A percentile compares a stretch with the other conserved stretches of the same genome.
phyloP scores from a whole-genome alignment of 257 asterid genomes.

The Gynochthodes officinalis region DNA sequence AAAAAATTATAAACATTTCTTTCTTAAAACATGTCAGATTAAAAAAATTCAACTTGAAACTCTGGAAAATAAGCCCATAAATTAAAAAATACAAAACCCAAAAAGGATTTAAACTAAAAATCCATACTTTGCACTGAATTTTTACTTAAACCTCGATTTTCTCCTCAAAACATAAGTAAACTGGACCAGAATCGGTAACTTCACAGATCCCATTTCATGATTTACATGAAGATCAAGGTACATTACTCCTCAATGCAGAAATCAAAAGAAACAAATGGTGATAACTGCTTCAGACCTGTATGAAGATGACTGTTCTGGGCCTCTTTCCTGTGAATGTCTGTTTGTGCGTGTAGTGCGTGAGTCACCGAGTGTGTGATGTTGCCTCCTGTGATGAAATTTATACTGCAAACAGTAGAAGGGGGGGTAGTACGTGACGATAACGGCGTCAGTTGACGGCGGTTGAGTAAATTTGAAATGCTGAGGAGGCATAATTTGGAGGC shows the following conservation, averaged over 20 bases:
- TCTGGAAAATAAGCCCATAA: not conserved
- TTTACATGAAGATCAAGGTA: not conserved
- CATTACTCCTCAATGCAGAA: not conserved
- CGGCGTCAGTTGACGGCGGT: conserved; percentile 19
- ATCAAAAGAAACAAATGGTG: not conserved
- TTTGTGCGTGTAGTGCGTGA: conserved; percentile 3
- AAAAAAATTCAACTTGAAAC: not conserved
- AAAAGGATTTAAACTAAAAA: not conserved
- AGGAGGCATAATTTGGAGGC: conserved; percentile 4
- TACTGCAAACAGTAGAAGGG: conserved; percentile 22
- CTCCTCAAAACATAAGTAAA: not conserved
- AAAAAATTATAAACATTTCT: not conserved
- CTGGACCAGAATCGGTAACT: not conserved
- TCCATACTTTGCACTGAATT: not conserved
- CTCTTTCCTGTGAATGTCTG: conserved; percentile 1
- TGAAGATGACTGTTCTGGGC: conserved; percentile 3
- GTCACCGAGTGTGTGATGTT: conserved; percentile 6
- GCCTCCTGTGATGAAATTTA: conserved; percentile 12
- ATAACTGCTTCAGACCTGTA: conserved; percentile 16
- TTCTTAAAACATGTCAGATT: not conserved
- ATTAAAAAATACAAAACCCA: conserved; percentile 2
- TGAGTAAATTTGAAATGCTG: conserved; percentile 14
- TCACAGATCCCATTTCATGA: conserved; percentile 16
- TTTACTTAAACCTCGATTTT: conserved; percentile 1
- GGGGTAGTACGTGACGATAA: conserved; percentile 5